Evolutionary conservation across 345 rosid genomes (phyloP).

Genomic region (Rhodamnia rubescens): DNA sequence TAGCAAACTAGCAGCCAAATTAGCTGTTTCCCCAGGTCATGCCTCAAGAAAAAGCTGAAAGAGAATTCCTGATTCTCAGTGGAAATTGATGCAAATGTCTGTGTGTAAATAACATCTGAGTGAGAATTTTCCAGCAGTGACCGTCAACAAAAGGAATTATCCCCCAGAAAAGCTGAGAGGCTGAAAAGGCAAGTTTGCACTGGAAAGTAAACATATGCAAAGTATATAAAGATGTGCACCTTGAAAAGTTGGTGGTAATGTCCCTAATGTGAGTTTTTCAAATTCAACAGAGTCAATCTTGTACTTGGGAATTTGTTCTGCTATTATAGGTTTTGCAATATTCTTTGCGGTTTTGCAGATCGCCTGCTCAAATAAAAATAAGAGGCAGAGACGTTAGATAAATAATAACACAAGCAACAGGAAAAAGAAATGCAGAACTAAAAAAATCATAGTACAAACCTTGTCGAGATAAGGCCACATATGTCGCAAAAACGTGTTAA

Average conservation of each 20-base stretch:
- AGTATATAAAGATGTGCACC: constrained; percentile 25
- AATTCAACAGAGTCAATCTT: constrained; percentile 88
- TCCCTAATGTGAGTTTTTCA: constrained; percentile 73
- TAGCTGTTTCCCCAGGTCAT: background rate
- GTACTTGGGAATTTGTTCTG: constrained; percentile 85
- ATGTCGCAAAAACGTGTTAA: constrained; percentile 57
- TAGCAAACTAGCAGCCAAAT: background rate
- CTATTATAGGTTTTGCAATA: constrained; percentile 76
- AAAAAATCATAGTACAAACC: constrained; percentile 21
- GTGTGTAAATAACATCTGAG: background rate
- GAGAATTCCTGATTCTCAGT: background rate
- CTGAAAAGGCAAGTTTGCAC: background rate
- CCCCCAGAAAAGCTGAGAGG: background rate
- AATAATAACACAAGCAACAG: background rate
- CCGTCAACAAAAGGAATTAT: background rate
- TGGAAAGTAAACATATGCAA: background rate
- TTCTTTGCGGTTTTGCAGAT: constrained; percentile 67
- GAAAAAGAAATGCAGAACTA: background rate
- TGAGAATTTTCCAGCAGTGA: background rate
- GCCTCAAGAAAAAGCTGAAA: background rate
- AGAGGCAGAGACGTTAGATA: background rate
- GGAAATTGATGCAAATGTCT: background rate
- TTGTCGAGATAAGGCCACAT: constrained; percentile 99
- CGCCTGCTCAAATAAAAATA: constrained; percentile 32
- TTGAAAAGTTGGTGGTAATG: constrained; percentile 83